A percentile compares a stretch with the other conserved stretches of the same genome.
phyloP scores from a whole-genome alignment of 768 basidiomycete genomes.

The Suillus cothurnatus region DNA sequence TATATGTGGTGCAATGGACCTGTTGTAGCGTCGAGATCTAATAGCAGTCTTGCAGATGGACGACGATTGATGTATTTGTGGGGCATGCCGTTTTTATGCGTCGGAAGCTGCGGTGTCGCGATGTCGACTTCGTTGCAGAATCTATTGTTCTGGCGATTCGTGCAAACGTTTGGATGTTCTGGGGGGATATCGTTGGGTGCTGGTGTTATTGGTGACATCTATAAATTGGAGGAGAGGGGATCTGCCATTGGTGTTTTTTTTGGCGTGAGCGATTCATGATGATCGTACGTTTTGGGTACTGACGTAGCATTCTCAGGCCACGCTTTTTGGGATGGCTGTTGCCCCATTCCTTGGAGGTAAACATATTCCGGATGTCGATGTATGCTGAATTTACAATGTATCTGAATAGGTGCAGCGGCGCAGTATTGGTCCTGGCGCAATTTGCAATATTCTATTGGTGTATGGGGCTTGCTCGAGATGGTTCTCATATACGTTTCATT shows the following conservation, averaged over 20 bases:
- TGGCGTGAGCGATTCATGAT: no score
- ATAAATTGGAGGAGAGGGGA: no score
- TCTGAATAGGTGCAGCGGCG: slow-evolving; percentile 44
- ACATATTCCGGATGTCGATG: background rate
- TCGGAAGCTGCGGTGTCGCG: slow-evolving; percentile 65
- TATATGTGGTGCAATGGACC: no score
- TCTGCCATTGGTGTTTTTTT: no score
- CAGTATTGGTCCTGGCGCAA: slow-evolving; percentile 69
- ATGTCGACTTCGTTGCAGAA: slow-evolving; percentile 41
- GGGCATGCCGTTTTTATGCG: slow-evolving; percentile 57
- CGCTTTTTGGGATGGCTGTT: no score
- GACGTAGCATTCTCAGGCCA: no score
- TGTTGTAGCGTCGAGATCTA: no score
- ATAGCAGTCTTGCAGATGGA: no score
- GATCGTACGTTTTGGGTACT: no score
- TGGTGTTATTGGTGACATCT: slow-evolving; percentile 36
- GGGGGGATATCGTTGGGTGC: slow-evolving; percentile 57
- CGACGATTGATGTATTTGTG: slow-evolving; percentile 51
- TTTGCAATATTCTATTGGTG: slow-evolving; percentile 51
- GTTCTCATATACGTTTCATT: slow-evolving; percentile 45
- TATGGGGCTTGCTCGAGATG: slow-evolving; percentile 42
- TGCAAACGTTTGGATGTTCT: slow-evolving; percentile 68
- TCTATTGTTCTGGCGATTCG: slow-evolving; percentile 61
- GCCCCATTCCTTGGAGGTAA: no score
- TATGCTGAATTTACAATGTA: background rate